A percentile compares a stretch with the other conserved stretches of the same genome.
Evolutionary conservation across 371 early-diverging fungal genomes (phyloP).

Genomic region (Actinomortierella ambigua): DNA sequence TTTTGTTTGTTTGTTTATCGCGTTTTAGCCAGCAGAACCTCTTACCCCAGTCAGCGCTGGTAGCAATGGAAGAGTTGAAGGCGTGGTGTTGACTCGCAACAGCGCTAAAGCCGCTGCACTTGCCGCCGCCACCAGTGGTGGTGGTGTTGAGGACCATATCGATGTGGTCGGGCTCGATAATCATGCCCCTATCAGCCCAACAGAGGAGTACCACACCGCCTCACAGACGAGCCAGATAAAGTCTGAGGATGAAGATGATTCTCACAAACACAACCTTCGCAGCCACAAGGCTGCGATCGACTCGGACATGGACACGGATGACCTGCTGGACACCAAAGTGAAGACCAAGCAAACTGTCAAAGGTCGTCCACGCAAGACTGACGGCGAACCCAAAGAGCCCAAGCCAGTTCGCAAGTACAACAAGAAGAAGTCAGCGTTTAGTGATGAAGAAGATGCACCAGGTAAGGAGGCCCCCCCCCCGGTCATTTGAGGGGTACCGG

Average conservation of each 20-base stretch:
- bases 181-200: background rate
- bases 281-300: slow-evolving; percentile 31
- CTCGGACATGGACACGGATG: slow-evolving; percentile 45
- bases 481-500: too few relatives aligned
- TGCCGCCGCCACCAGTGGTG: background rate
- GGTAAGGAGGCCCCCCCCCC: too few relatives aligned
- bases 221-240: background rate
- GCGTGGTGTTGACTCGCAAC: too few relatives aligned
- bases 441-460: slow-evolving; percentile 34
- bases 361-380: too few relatives aligned
- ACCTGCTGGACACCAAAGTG: slow-evolving; percentile 39
- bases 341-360: slow-evolving; percentile 34
- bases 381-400: too few relatives aligned
- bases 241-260: slow-evolving; percentile 21
- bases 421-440: slow-evolving; percentile 25
- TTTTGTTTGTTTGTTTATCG: too few relatives aligned
- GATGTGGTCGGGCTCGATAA: slow-evolving; percentile 33
- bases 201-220: background rate
- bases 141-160: slow-evolving; percentile 17
- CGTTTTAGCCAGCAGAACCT: slow-evolving; percentile 29
- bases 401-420: slow-evolving; percentile 11
- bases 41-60: slow-evolving; percentile 20
- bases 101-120: background rate
- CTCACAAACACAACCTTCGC: slow-evolving; percentile 27
- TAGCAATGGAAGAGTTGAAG: too few relatives aligned